phyloP scores from a whole-genome alignment of 495 filamentous ascomycete genomes.

The Beverwykella pulmonaria region DNA sequence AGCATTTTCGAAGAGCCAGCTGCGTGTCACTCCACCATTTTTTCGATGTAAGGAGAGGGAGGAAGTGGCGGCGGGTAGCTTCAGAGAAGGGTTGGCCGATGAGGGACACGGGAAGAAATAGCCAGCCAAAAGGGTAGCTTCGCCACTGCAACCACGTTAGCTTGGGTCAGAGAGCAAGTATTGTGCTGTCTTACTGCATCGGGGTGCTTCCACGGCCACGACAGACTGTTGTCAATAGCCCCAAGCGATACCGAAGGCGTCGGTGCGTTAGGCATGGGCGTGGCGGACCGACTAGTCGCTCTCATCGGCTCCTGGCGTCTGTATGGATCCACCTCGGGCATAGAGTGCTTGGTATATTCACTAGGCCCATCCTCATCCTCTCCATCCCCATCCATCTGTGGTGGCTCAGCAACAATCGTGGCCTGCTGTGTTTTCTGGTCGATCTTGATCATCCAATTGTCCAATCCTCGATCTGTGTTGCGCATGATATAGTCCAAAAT shows the following conservation, averaged over 20 bases:
- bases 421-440: slow-evolving; percentile 81
- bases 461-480: slow-evolving; percentile 93
- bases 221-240: slow-evolving; percentile 96
- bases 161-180: background rate
- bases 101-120: slow-evolving; percentile 93
- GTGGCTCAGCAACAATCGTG: slow-evolving; percentile 81
- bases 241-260: slow-evolving; percentile 75
- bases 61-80: slow-evolving; percentile 88
- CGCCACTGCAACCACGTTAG: slow-evolving; percentile 58
- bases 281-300: slow-evolving; percentile 64
- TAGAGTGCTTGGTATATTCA: slow-evolving; percentile 32
- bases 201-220: slow-evolving; percentile 99
- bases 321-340: slow-evolving; percentile 61
- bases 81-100: slow-evolving; percentile 96
- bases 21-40: slow-evolving; percentile 97
- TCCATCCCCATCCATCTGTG: slow-evolving; percentile 58
- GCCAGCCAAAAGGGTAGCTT: slow-evolving; percentile 97
- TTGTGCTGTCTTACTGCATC: slow-evolving; percentile 68
- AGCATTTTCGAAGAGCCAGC: slow-evolving; percentile 76
- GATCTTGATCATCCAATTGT: slow-evolving; percentile 99
- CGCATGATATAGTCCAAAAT: slow-evolving; percentile 99
- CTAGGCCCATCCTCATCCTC: slow-evolving; percentile 44
- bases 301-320: slow-evolving; percentile 82
- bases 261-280: slow-evolving; percentile 53
- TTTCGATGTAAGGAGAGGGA: slow-evolving; percentile 88